A percentile compares a stretch with the other conserved stretches of the same genome.
Evolutionary conservation across 805 yeast species (phyloP).

Genomic region (Ogataea salicorniae): DNA sequence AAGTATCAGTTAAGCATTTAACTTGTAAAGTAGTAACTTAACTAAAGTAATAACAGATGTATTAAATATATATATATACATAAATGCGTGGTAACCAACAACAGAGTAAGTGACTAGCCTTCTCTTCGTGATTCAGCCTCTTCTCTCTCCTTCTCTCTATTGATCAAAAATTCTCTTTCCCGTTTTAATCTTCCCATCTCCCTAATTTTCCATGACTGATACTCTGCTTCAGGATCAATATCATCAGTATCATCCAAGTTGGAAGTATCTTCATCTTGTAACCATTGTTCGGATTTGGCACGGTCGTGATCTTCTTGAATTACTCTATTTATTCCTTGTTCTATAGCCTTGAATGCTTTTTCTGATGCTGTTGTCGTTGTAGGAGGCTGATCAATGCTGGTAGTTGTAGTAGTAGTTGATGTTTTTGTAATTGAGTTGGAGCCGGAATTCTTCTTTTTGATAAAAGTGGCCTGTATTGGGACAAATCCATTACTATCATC

Average conservation of each 20-base stretch:
- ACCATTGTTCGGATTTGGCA: conserved; percentile 14
- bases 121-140: conserved; percentile 9
- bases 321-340: conserved; percentile 20
- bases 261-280: conserved; percentile 23
- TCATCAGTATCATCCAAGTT: conserved; percentile 58
- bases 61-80: background rate
- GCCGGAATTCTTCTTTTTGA: background rate
- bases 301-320: conserved; percentile 20
- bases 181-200: conserved; percentile 25
- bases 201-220: conserved; percentile 26
- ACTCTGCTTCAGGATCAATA: conserved; percentile 45
- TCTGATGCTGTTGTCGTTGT: conserved; percentile 3
- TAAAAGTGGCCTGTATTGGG: background rate
- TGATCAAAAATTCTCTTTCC: conserved; percentile 18
- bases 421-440: background rate
- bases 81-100: no score
- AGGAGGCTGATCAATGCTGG: background rate
- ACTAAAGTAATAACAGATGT: no score
- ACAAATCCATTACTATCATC: background rate
- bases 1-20: no score
- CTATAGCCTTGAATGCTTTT: conserved; percentile 20
- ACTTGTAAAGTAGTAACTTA: no score
- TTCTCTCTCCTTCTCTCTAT: conserved; percentile 23
- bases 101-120: background rate
- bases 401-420: background rate